Base-by-base conservation (phyloP, 148 eudicot genomes). In the Simmondsia chinensis region DNA sequence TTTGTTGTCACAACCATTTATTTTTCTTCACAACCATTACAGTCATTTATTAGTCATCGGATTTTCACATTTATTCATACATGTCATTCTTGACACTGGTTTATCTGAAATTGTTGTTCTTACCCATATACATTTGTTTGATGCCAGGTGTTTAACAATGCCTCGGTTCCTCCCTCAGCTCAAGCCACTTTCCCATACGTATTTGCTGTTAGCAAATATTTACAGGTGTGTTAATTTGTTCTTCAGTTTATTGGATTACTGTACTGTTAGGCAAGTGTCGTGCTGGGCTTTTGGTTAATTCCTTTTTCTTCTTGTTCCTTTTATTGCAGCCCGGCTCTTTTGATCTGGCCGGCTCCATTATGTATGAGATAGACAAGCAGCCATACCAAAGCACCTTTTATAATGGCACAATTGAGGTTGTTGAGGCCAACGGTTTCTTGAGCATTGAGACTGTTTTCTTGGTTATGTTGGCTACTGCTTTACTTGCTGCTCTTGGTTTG, bases 321-420 rank as follows among this genome's bases (percentile, higher is more conserved):
- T 27, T 26, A 33, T 41, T 67, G 54, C 85, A 91, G 97, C 56
- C 97, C 52, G 95, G 95, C 45, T 54, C 80, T 21, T 91, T 76
- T 74, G 97, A 85, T 79, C 83, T 91, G 46, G 93, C 74, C 34
- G 97, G 82, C 38, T 66, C 71, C 12, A 72, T 89, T 49, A 67
- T 84, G 38, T 89, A 89, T 61, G 95, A 84, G 58, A 76, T 89
- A 46, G 87, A 89, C 28, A 79, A 81, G 42, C 51, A 66, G 6
- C 82, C 80, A 2, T 81, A 80, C 54, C 97, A 89, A 50, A 89
- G 62, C 51, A 78, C 93, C 14, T 89, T 89, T 48, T 89, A 65
- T 61, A 89, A 89, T 59, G 82, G 95, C 31, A 89, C 97, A 39
- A 65, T 91, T 65, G 97, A 91, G 68, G 95, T 85, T 60, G 43